Conservation (phyloP, 805 yeast genomes). For the Pichia manshurica region DNA sequence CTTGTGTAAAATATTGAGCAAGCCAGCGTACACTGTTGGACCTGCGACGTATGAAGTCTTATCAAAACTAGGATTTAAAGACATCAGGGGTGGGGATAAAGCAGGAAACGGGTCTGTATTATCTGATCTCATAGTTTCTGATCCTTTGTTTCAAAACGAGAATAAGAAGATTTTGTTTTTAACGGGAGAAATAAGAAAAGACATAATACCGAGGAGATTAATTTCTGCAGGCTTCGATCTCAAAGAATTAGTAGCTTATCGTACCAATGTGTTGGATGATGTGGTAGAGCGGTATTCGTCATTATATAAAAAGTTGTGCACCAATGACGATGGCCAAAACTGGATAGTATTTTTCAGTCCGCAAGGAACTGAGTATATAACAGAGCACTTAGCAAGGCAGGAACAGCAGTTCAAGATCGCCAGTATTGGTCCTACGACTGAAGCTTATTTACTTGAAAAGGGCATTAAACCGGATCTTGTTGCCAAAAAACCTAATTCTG, state of each 20-base stretch:
- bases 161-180: constrained; percentile 52
- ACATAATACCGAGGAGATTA: constrained; percentile 67
- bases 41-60: constrained; percentile 74
- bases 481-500: constrained; percentile 69
- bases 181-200: constrained; percentile 83
- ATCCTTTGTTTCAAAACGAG: constrained; percentile 19
- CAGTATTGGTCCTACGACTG: constrained; percentile 91
- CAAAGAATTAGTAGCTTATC: constrained; percentile 61
- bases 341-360: constrained; percentile 92
- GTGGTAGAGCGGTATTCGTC: constrained; percentile 30
- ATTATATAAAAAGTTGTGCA: constrained; percentile 8
- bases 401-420: constrained; percentile 45
- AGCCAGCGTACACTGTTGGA: constrained; percentile 80
- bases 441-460: constrained; percentile 46
- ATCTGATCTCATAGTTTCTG: constrained; percentile 53
- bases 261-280: constrained; percentile 49
- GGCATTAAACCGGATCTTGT: constrained; percentile 57
- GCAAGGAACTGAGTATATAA: constrained; percentile 70
- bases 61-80: constrained; percentile 53
- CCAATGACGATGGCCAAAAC: constrained; percentile 24
- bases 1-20: constrained; percentile 28
- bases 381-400: constrained; percentile 32
- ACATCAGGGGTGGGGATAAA: constrained; percentile 62
- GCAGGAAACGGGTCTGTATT: constrained; percentile 80
- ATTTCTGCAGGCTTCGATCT: constrained; percentile 38